Evolutionary conservation across 352 stramenopile species (phyloP).

Genomic region (Thalassiosira mediterranea): DNA sequence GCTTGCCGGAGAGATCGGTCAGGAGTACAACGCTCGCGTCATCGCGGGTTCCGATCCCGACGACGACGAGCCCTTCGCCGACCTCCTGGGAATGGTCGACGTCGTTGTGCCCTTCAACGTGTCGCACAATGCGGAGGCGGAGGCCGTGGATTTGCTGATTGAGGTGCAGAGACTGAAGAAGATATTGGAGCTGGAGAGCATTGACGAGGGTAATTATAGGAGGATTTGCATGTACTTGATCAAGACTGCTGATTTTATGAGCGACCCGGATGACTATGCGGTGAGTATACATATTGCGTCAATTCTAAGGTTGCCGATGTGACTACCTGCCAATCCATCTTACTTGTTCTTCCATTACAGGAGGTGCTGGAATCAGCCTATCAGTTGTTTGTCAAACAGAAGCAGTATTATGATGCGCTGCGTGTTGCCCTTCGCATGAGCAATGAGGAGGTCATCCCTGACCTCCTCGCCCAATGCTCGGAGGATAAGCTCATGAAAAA

Average conservation of each 20-base stretch:
- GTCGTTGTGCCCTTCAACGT: slow-evolving; percentile 99
- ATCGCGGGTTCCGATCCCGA: slow-evolving; percentile 72
- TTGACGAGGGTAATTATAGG: slow-evolving; percentile 98
- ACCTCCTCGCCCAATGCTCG: slow-evolving; percentile 64
- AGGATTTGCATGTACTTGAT: slow-evolving; percentile 98
- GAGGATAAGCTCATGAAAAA: slow-evolving; percentile 82
- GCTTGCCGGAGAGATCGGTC: slow-evolving; percentile 96
- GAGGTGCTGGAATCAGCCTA: slow-evolving; percentile 91
- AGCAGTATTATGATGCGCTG: slow-evolving; percentile 94
- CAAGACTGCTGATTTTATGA: slow-evolving; percentile 97
- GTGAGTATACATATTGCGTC: too few species aligned
- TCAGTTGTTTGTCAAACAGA: slow-evolving; percentile 92
- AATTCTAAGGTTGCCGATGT: neutral
- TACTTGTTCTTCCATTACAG: slow-evolving; percentile 46
- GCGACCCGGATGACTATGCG: slow-evolving; percentile 95
- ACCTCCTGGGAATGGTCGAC: slow-evolving; percentile 96
- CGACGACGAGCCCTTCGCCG: slow-evolving; percentile 85
- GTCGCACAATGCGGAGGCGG: slow-evolving; percentile 97
- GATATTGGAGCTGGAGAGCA: slow-evolving; percentile 89
- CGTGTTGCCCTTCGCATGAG: slow-evolving; percentile 94
- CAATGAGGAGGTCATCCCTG: slow-evolving; percentile 77
- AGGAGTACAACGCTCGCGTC: slow-evolving; percentile 88
- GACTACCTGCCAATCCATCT: neutral
- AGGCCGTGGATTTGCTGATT: slow-evolving; percentile 98
- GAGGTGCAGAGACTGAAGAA: slow-evolving; percentile 96